Base-by-base conservation (phyloP, 2,329 filamentous ascomycete species). In the Daldinia sp. region DNA sequence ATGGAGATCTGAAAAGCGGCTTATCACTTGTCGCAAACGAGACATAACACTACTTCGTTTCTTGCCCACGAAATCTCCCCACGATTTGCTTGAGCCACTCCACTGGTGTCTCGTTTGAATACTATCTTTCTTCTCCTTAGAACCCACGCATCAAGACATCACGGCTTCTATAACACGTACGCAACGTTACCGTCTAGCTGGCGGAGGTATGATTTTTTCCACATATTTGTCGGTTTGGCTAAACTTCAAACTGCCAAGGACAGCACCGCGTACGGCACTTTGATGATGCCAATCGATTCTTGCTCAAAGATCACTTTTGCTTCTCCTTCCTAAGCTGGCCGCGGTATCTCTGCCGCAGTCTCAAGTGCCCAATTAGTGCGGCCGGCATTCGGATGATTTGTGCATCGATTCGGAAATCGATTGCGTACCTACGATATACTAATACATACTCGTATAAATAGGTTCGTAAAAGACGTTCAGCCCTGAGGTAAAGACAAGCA, bases 231-330 rank as follows among this genome's bases (percentile, higher is more conserved):
- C 56, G 60, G 69, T 66, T 65, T 71, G 69, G 69, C 69, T 71
- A 71, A 68, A 66, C 63, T 66, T 70, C 65, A 70, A 64, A 70
- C 70, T 65, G 69, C 69, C 67, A 70, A 72, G 69, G 67, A 65
- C 60, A 53, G 56, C 53, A 53, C 26, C 53, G 20, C 46, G 33
- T 64, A 69, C 69, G 69, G 69, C 69, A 71, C 63, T 71, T 71
- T 69, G 44, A 42, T 66, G 30, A 64, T 68, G 30, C 51, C 41
- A 64, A 59, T 60, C 41, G 48, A 64, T 3, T 67, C 30, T 56
- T 57, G 46, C 28, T 60, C 63, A 61, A 39, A 20, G 60, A 33
- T 44, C 37, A n/a, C n/a, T 12, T 18, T 60, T 67, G 60, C 59
- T 59, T 59, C 65, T 68, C 57, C 55, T 69, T 68, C 59, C 63